Base-by-base conservation (phyloP, 805 yeast species). In the Candida silvicultrix region DNA sequence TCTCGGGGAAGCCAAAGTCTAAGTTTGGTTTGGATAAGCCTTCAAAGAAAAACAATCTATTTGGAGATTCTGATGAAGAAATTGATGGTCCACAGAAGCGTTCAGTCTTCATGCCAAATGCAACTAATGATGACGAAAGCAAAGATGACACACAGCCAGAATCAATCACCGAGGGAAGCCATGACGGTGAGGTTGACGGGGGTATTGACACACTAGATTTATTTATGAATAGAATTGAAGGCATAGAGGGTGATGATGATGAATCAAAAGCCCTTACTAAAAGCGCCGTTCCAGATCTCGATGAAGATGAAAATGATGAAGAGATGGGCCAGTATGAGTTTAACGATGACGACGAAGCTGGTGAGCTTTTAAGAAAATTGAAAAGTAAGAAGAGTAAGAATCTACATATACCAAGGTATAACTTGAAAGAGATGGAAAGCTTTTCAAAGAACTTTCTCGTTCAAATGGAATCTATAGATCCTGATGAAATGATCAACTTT, bases 401-500 rank as follows among this genome's bases (percentile, higher is more conserved):
- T 69, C 80, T 40, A 75, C 76, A 48, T 75, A 77, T 47, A 5
- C 54, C 52, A 9, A 57, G 51, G 57, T 71, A 37, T 56, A 60
- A 41, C 19, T 20, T 53, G 20, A 63, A 74, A 12, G 63, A 66
- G 2, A 73, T 83, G 49, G 74, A 68, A 28, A 75, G 80, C 0
- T 81, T 89, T 53, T 60, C 75, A 16, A 86, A 81, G 59, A 52
- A 64, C 10, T 84, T 89, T 55, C 77, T 85, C 1, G 72, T 67
- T 4, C 83, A 82, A 36, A 54, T 83, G 5, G 62, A 64, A 9
- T 52, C 60, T 0, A 59, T 85, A 45, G 65, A 80, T 0, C 67
- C 66, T 0, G 78, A 74, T 35, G 89, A 86, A 42, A 80, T 83
- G 1, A 72, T 71, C 2, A 71, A 84, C n/a, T 81, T 89, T 29